Evolutionary conservation across 148 eudicot genomes (phyloP).

Genomic region (Nepenthes gracilis): DNA sequence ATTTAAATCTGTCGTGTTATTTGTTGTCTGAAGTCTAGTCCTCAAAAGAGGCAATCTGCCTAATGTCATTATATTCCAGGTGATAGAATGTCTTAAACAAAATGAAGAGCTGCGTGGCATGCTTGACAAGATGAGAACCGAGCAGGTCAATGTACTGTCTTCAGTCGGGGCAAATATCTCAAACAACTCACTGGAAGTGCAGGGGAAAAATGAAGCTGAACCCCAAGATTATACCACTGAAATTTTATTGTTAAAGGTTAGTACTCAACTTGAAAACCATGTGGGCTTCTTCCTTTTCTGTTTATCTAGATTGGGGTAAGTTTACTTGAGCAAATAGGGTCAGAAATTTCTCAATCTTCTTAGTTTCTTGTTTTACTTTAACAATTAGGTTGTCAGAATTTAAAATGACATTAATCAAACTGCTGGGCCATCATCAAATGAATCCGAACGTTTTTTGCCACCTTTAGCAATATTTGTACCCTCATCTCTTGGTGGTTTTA

Average conservation of each 20-base stretch:
- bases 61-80: slow-evolving; percentile 28
- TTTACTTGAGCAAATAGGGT: no score
- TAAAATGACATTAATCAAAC: no score
- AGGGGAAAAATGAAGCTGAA: slow-evolving; percentile 16
- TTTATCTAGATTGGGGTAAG: neutral
- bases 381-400: no score
- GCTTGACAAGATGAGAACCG: slow-evolving; percentile 63
- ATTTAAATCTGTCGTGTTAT: neutral
- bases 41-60: neutral
- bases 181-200: slow-evolving; percentile 11
- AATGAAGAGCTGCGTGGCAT: slow-evolving; percentile 78
- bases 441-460: neutral
- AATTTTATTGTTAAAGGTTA: slow-evolving; percentile 58
- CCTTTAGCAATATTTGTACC: neutral
- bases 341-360: no score
- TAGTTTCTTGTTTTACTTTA: no score
- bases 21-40: neutral
- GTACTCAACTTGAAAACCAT: slow-evolving; percentile 8
- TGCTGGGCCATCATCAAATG: no score
- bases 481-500: neutral
- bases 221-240: slow-evolving; percentile 39
- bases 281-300: neutral
- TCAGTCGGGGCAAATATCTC: slow-evolving; percentile 16
- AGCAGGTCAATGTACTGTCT: slow-evolving; percentile 32
- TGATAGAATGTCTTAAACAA: slow-evolving; percentile 78